Percentiles rank a stretch among this genome's conserved stretches.
These are phyloP conservation scores for Eragrostis nindensis DNA, from an alignment of 176 grass and related monocot species.

Conservation along the genomic window DNA sequence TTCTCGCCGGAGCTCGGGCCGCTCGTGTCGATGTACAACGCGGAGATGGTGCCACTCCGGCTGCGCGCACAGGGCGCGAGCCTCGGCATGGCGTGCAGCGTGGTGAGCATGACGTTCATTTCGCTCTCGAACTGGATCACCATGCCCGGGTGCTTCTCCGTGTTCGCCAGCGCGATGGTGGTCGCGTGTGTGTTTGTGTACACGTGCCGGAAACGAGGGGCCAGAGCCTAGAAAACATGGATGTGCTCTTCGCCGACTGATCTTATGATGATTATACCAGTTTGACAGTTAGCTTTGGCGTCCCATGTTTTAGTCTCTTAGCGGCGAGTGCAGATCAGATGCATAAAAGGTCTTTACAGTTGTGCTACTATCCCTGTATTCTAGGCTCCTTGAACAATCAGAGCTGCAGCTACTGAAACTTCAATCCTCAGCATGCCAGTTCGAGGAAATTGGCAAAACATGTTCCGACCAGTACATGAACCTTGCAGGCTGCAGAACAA, in stretches of 20 bases:
- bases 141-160: slow-evolving; percentile 60
- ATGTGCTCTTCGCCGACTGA: slow-evolving; percentile 36
- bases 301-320: too few relatives aligned
- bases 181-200: slow-evolving; percentile 40
- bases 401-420: too few relatives aligned
- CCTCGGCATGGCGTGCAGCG: slow-evolving; percentile 33
- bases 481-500: too few relatives aligned
- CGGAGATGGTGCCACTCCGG: slow-evolving; percentile 55
- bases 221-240: slow-evolving; percentile 56
- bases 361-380: too few relatives aligned
- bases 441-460: too few relatives aligned
- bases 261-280: too few relatives aligned
- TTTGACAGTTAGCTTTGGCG: too few relatives aligned
- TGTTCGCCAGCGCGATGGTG: slow-evolving; percentile 34
- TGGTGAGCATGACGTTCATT: slow-evolving; percentile 64
- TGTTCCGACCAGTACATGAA: too few relatives aligned
- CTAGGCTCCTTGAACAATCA: too few relatives aligned
- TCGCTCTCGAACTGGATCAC: slow-evolving; percentile 47
- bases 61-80: slow-evolving; percentile 52
- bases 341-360: too few relatives aligned
- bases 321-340: too few relatives aligned
- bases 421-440: too few relatives aligned
- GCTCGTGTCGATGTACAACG: slow-evolving; percentile 29
- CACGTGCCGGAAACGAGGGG: slow-evolving; percentile 58
- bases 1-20: slow-evolving; percentile 44